Base-by-base conservation (phyloP, 495 filamentous ascomycete genomes). In the Thermothielavioides terrestris region DNA sequence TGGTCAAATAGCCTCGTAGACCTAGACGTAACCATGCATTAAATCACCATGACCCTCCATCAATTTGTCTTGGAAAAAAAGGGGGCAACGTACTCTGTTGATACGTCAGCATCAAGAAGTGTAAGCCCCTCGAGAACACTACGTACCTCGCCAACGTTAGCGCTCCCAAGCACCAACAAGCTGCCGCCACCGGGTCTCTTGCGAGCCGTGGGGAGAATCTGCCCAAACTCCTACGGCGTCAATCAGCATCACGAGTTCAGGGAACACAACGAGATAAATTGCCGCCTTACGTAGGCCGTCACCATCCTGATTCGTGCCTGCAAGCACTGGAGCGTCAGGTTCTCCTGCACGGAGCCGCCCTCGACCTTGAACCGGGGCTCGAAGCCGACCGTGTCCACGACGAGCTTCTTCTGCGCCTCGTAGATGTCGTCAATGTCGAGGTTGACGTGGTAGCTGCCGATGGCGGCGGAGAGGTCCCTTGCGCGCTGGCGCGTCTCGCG, bases 221-320 rank as follows among this genome's bases (percentile, higher is more conserved):
- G 62, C 0, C 55, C 62, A 47, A 63, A 65, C 34, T 61, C 55
- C 57, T 60, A 25, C 8, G 7, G 9, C 6, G 14, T 22, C 15
- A 12, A 26, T 50, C 42, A 59, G 15, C 39, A 46, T n/a, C n/a
- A n/a, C n/a, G n/a, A n/a, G n/a, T n/a, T n/a, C n/a, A n/a, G n/a
- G n/a, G n/a, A 21, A 11, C 21, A 23, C 4, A 2, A 17, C n/a
- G n/a, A 18, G 0, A n/a, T 5, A 5, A 18, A 1, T 7, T 2
- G 32, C 2, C n/a, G 23, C 53, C 44, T 7, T 47, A 61, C 57
- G 61, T 94, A 94, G 1, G 85, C 76, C 0, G 82, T 72, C 2
- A 94, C 87, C 89, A 95, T 95, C 45, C 90, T 70, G 8, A 76
- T 63, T 2, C 89, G 71, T 2, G 88, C 88, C 60, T 95, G 89